Percentiles rank a stretch among this genome's conserved stretches.
These are phyloP conservation scores for Scheffersomyces parashehatae DNA, from an alignment of 1,139 yeast species.

Conservation along the genomic window DNA sequence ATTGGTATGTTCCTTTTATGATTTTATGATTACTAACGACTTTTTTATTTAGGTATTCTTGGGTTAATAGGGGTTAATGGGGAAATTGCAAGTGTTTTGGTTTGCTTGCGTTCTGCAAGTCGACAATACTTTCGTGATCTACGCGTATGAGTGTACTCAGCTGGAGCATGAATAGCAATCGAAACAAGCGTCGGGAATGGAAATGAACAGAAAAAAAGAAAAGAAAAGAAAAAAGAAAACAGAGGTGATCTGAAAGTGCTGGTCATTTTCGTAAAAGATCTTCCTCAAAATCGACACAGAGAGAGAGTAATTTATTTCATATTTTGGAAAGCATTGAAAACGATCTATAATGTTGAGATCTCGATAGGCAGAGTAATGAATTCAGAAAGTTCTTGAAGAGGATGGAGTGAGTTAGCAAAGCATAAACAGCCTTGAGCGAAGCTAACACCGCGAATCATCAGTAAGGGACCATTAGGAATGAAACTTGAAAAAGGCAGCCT, in stretches of 20 bases:
- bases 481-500: not conserved
- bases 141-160: too few relatives aligned
- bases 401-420: not conserved
- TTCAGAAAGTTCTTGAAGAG: not conserved
- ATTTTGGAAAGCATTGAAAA: not conserved
- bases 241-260: constrained; percentile 1
- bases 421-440: not conserved
- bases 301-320: constrained; percentile 1
- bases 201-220: not conserved
- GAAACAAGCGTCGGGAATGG: too few relatives aligned
- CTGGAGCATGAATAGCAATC: too few relatives aligned
- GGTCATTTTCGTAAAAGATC: not conserved
- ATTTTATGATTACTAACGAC: constrained; percentile 2
- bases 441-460: not conserved
- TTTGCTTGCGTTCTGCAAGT: too few relatives aligned
- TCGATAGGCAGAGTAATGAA: not conserved
- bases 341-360: not conserved
- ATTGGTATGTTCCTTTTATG: constrained; percentile 77
- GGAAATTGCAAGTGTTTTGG: too few relatives aligned
- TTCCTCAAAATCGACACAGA: not conserved
- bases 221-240: not conserved
- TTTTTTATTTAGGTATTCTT: constrained; percentile 1
- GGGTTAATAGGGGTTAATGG: not conserved
- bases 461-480: not conserved
- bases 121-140: too few relatives aligned